These are phyloP conservation scores for Jatropha curcas DNA, from an alignment of 345 rosid species.

Conservation along the genomic window DNA sequence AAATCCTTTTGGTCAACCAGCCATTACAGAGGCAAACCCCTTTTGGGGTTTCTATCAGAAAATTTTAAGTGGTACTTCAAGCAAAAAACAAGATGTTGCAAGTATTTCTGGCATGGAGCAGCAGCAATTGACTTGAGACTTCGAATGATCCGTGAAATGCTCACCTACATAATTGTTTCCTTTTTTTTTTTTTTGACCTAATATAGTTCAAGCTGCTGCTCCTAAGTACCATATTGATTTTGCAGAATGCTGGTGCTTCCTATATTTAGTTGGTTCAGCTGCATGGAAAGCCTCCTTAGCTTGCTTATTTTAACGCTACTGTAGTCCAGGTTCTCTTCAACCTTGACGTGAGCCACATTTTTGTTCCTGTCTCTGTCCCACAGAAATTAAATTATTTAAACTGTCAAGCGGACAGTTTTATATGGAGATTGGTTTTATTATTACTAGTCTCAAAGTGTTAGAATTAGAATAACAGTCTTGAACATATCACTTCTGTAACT, in stretches of 20 bases:
- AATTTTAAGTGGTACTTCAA: constrained; percentile 16
- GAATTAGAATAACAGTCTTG: background rate
- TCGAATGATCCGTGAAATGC: too few relatives aligned
- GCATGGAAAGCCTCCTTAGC: background rate
- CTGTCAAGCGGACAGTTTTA: background rate
- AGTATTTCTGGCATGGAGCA: background rate
- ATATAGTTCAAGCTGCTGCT: background rate
- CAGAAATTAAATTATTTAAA: too few relatives aligned
- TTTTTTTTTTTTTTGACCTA: too few relatives aligned
- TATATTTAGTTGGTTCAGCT: background rate
- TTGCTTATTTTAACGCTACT: background rate
- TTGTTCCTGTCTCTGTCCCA: too few relatives aligned
- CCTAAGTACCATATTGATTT: background rate
- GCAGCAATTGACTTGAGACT: background rate
- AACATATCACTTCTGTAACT: too few relatives aligned
- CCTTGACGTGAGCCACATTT: background rate
- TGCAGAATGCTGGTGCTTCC: background rate
- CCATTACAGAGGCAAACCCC: constrained; percentile 54
- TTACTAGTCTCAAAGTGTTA: too few relatives aligned
- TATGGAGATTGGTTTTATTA: background rate
- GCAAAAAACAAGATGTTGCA: background rate
- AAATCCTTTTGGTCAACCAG: constrained; percentile 78
- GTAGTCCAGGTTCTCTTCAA: background rate
- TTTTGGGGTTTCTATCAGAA: constrained; percentile 59
- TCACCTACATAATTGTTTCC: too few relatives aligned